Evolutionary conservation across 768 basidiomycete species (phyloP).

Genomic region (Pulveroboletus sp.): DNA sequence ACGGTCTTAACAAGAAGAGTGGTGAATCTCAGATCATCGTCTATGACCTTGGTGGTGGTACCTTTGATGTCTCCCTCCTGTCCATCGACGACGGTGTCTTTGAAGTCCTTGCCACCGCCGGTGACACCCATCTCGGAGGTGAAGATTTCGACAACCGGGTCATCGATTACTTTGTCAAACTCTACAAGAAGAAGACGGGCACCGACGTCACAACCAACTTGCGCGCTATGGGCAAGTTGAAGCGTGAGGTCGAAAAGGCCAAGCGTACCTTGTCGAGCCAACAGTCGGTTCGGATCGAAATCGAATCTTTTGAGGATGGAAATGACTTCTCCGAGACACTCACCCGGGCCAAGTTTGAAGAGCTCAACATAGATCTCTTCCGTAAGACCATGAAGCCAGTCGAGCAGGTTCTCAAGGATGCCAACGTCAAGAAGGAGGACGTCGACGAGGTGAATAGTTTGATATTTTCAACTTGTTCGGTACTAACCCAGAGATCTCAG

Average conservation of each 20-base stretch:
- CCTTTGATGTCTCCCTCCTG: constrained; percentile 96
- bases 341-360: constrained; percentile 98
- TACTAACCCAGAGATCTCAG: constrained; percentile 28
- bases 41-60: constrained; percentile 98
- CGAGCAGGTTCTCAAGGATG: constrained; percentile 97
- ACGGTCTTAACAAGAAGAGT: constrained; percentile 95
- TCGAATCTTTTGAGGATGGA: constrained; percentile 93
- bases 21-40: constrained; percentile 95
- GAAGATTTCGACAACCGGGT: constrained; percentile 96
- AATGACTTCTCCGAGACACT: constrained; percentile 97
- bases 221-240: constrained; percentile 85
- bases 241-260: constrained; percentile 90
- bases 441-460: constrained; percentile 67
- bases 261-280: constrained; percentile 92
- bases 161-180: constrained; percentile 85
- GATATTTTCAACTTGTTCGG: fast-evolving
- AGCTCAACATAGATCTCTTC: constrained; percentile 98
- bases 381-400: constrained; percentile 99
- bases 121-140: constrained; percentile 93
- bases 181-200: constrained; percentile 89
- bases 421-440: constrained; percentile 96
- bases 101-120: constrained; percentile 85
- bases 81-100: constrained; percentile 93
- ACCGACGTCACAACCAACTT: constrained; percentile 77
- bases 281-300: constrained; percentile 88